Evolutionary conservation across 1,139 yeast genomes (phyloP), one percentile per base, ranked within the genome.

Genomic region (Lodderomyces theae): DNA sequence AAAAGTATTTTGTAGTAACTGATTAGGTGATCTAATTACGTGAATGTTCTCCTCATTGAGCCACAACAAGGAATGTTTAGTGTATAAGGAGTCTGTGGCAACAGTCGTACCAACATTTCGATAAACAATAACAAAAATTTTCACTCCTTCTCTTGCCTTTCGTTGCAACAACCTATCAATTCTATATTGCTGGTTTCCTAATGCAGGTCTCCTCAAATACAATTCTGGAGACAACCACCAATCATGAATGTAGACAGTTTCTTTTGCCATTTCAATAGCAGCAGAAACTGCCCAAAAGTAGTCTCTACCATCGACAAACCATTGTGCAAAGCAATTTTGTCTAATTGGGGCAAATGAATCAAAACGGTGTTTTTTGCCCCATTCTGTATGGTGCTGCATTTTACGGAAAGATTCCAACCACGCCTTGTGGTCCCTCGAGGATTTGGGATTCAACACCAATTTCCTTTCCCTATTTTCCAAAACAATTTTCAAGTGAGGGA

Each of bases 141-240:
- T 92, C 34, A 94, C 96, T 12, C 98, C 98, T 55, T 88, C 87
- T 54, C 84, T 86, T 0, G 99, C 99, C 52, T 89, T 89, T 47
- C 95, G 73, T 58, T 87, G 88, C 51, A 94, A 69, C 3, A 94
- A 63, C 55, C 98, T 74, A 61, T 94, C 99, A 38, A 94, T 66
- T 58, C 99, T 77, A 83, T 90, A 92, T 51, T 87, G 86, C 59
- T 94, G 97, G 53, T 92, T 90, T 11, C 96, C 96, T 60, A 87
- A 85, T 0, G 96, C 92, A 0, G 98, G 98, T 40, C 99, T 73
- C 48, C 98, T 77, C 64, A 94, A 68, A 54, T 94, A 92, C 9
- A 92, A 60, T 59, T 94, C 98, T 0, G 99, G 99, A 9, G 94
- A 79, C 24, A 94, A 69, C 98, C 98, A 94, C 99, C 99, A 94